phyloP scores from a whole-genome alignment of 208 protist species.

The Trypanosoma conorhini region DNA sequence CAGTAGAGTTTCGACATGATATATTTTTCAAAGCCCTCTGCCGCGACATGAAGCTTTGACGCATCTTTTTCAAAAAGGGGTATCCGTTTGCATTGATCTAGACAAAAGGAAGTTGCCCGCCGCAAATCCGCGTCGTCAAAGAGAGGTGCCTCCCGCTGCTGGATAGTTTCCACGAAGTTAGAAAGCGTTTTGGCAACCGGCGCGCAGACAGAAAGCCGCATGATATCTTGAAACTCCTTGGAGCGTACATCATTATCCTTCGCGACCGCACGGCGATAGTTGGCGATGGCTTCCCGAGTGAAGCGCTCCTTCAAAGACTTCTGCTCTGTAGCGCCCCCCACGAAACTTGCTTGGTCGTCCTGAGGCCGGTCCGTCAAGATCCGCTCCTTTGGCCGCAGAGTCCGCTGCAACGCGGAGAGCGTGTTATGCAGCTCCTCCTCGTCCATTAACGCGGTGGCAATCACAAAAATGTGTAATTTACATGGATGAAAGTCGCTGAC shows the following conservation, averaged over 20 bases:
- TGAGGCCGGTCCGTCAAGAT: background rate
- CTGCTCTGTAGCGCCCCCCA: background rate
- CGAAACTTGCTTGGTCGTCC: background rate
- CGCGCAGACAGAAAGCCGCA: constrained; percentile 35
- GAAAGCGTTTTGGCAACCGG: constrained; percentile 50
- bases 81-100: constrained; percentile 32
- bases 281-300: constrained; percentile 37
- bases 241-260: constrained; percentile 75
- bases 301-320: background rate
- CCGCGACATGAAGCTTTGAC: constrained; percentile 29
- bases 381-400: background rate
- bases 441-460: constrained; percentile 58
- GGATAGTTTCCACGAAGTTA: constrained; percentile 46
- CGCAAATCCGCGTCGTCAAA: constrained; percentile 28
- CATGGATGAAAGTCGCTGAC: constrained; percentile 20
- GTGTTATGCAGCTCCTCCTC: constrained; percentile 23
- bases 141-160: constrained; percentile 26
- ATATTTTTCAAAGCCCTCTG: constrained; percentile 81
- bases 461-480: constrained; percentile 59
- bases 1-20: constrained; percentile 74
- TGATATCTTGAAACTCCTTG: constrained; percentile 62
- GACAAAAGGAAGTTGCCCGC: constrained; percentile 14
- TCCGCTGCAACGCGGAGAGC: constrained; percentile 1
- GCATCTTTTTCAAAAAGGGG: constrained; percentile 20
- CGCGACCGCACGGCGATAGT: constrained; percentile 60